Base-by-base conservation (phyloP, 345 rosid species). In the Lumnitzera racemosa region DNA sequence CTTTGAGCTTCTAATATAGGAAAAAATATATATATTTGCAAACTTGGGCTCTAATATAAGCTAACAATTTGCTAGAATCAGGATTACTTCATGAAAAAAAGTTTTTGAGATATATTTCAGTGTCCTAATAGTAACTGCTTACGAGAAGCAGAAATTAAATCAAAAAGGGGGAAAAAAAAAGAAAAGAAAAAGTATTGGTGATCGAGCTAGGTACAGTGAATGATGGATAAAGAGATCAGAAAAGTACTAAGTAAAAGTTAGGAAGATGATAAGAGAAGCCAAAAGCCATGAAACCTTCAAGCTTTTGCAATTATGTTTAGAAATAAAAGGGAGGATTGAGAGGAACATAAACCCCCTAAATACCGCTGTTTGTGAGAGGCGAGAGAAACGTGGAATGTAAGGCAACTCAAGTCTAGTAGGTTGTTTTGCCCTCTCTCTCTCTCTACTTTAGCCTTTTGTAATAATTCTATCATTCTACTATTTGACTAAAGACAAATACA, bases 311-410 rank as follows among this genome's bases (percentile, higher is more conserved):
- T 59, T 78, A 58, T 72, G 57, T 61, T 59, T 49, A 58, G 51
- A 47, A 62, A 61, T 29, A 48, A 65, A 70, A 61, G 70, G 23
- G 62, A 57, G 53, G 10, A 24, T 24, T 1, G 27, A 61, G 61
- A 55, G 61, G 71, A 70, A 10, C 58, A 63, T 60, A 64, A 55
- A 59, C 58, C 65, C 59, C 77, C 68, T 58, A 73, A 79, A 63
- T 72, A 76, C 71, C 57, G 61, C 66, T 58, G 64, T 63, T 70
- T 64, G 41, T 15, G 51, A 24, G 53, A 47, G 29, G 76, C 68
- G 64, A 62, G 54, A 76, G 89, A 81, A 79, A 80, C 94, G 89
- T 86, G 81, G 72, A 23, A 60, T 62, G 69, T 74, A 68, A 84
- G 81, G 83, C 79, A 79, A 75, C 81, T 49, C 11, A 49, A 13